These are phyloP conservation scores for Phlyctochytrium planicorne DNA, from an alignment of 192 early-diverging fungal species.

Conservation along the genomic window DNA sequence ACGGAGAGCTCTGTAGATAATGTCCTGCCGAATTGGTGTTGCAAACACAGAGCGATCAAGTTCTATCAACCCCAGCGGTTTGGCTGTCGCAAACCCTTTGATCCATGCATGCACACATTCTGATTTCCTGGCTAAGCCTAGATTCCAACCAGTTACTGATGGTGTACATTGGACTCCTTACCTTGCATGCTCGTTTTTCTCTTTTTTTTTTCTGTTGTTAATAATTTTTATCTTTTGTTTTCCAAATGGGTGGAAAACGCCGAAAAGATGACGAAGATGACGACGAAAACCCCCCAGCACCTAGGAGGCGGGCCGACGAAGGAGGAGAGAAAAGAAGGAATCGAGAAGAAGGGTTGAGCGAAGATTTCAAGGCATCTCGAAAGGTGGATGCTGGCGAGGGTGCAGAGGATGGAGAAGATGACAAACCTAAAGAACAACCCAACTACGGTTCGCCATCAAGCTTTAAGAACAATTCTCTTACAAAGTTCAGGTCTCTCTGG, in stretches of 20 bases:
- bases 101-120: background rate
- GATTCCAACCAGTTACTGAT: too few relatives aligned
- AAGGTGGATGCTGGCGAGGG: background rate
- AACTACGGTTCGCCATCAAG: background rate
- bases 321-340: background rate
- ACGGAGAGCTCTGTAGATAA: conserved; percentile 79
- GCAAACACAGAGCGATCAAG: conserved; percentile 27
- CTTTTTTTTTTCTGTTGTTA: background rate
- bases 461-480: background rate
- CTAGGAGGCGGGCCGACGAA: background rate
- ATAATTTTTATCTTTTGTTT: too few relatives aligned
- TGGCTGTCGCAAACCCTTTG: background rate
- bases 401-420: background rate
- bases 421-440: background rate
- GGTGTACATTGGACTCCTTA: background rate
- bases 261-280: background rate
- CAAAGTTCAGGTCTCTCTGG: conserved; percentile 64
- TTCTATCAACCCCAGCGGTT: background rate
- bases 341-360: too few relatives aligned
- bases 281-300: background rate
- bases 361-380: background rate
- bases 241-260: too few relatives aligned
- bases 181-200: background rate
- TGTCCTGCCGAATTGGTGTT: conserved; percentile 70
- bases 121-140: too few relatives aligned